Conservation (phyloP, 805 yeast genomes). For the Peterozyma xylosa region DNA sequence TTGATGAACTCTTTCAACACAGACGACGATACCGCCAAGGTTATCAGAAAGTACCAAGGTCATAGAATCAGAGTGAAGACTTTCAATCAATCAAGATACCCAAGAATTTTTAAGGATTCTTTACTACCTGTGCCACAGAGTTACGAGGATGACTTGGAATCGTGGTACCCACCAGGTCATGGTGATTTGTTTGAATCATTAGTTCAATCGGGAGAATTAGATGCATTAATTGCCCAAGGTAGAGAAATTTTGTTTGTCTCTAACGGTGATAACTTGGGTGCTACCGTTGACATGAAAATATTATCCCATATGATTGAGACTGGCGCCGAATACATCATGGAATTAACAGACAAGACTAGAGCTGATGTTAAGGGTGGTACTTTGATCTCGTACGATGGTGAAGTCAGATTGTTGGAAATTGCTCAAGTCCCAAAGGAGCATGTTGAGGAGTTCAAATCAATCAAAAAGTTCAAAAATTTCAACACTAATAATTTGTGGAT, state of each 20-base stretch:
- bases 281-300: conserved; percentile 89
- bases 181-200: conserved; percentile 94
- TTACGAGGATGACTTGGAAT: conserved; percentile 64
- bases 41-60: conserved; percentile 94
- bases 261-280: conserved; percentile 97
- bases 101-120: conserved; percentile 94
- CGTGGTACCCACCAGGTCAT: conserved; percentile 99
- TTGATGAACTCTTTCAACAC: conserved; percentile 99
- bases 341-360: conserved; percentile 95
- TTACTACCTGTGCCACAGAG: conserved; percentile 86
- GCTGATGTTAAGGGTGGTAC: conserved; percentile 99
- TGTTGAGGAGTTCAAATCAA: conserved; percentile 95
- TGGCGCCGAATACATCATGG: conserved; percentile 94
- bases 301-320: conserved; percentile 89
- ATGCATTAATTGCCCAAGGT: conserved; percentile 82
- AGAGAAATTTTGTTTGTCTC: conserved; percentile 93
- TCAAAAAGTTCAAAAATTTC: conserved; percentile 96
- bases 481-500: conserved; percentile 98
- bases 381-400: conserved; percentile 90
- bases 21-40: conserved; percentile 88
- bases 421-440: conserved; percentile 99
- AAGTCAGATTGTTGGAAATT: conserved; percentile 88
- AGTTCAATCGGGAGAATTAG: conserved; percentile 86
- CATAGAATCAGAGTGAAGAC: conserved; percentile 93
- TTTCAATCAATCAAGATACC: conserved; percentile 96